Base-by-base conservation (phyloP, 2,329 filamentous ascomycete genomes). In the Trichoderma sp. region DNA sequence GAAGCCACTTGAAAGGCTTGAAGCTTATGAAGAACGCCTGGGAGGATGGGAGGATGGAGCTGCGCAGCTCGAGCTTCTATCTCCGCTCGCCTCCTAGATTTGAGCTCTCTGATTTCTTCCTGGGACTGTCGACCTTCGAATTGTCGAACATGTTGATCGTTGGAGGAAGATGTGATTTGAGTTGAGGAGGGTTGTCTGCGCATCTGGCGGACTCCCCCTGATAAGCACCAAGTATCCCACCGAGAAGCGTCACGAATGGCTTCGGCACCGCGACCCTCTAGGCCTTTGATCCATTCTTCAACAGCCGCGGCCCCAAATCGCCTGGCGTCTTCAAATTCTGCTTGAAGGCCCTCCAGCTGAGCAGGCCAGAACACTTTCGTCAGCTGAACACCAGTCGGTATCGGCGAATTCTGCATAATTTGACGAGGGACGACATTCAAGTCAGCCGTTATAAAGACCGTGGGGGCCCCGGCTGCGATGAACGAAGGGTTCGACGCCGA, bases 221-320 rank as follows among this genome's bases (percentile, higher is more conserved):
- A 76, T 4, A 72, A 69, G 68, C 88, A 87, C 86, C 90, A 94
- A 71, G 87, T 89, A 73, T 93, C 91, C 88, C 90, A 94, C 57
- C 89, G 85, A 30, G 85, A 82, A 34, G 85, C 82, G 72, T 90
- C 87, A 12, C 80, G 81, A 69, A 87, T 83, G 56, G 81, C 78
- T 66, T 86, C 81, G 70, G 85, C 85, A 10, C 90, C 89, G 65
- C 85, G 82, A 30, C 78, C 79, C 50, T 87, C 84, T 3, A 95
- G 82, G 10, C 91, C 91, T 76, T 93, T 93, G 34, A 88, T 80
- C 91, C 91, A 95, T 74, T 93, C 91, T 69, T 92, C 89, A 4
- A 85, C 83, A 12, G 88, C 85, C 48, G 88, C 88, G 51, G 82
- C 71, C n/a, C 91, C 90, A 69, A 91, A 82, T n/a, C 80, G 77